Conservation (phyloP, 768 basidiomycete genomes). For the Kwoniella dendrophila region DNA sequence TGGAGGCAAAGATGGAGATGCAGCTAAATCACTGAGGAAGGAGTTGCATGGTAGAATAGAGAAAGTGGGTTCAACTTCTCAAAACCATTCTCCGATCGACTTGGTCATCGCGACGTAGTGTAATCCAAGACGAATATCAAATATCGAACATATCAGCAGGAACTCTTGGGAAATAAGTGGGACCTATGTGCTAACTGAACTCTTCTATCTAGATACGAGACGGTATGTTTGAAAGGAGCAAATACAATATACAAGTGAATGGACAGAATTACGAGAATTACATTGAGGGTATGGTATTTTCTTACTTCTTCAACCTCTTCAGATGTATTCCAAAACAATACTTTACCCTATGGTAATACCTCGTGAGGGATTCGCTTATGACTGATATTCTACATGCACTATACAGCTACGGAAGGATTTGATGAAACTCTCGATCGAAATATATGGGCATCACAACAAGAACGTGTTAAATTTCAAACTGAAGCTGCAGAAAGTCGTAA, state of each 20-base stretch:
- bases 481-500: conserved; percentile 71
- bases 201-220: conserved; percentile 59
- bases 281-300: conserved; percentile 56
- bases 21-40: conserved; percentile 58
- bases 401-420: conserved; percentile 73
- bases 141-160: background rate
- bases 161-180: background rate
- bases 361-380: no score
- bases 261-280: conserved; percentile 73
- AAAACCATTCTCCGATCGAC: background rate
- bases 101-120: no score
- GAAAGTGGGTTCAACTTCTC: conserved; percentile 33
- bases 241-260: conserved; percentile 76
- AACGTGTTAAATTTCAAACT: conserved; percentile 73
- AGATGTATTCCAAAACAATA: background rate
- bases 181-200: background rate
- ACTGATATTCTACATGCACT: background rate
- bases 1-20: conserved; percentile 58
- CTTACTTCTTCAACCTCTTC: background rate
- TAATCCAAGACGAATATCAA: no score
- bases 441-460: conserved; percentile 77
- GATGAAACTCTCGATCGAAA: conserved; percentile 82
- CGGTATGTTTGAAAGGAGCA: conserved; percentile 64
- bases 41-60: conserved; percentile 44
- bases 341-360: background rate